Evolutionary conservation across 441 rosid genomes (phyloP).

Genomic region (Melianthus villosus): DNA sequence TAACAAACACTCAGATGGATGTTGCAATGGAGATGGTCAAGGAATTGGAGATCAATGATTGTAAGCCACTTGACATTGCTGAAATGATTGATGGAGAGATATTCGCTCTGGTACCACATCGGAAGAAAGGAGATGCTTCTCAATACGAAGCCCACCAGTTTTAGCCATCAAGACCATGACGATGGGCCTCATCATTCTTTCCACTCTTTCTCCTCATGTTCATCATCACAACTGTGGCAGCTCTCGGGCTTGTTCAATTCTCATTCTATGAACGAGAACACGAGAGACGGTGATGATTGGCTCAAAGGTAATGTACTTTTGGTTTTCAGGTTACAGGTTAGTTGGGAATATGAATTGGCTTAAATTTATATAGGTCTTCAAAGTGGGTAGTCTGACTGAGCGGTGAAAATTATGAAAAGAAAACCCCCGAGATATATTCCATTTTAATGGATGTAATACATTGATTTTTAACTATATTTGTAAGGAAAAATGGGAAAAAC

Average conservation of each 20-base stretch:
- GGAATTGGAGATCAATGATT: slow-evolving; percentile 39
- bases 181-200: slow-evolving; percentile 25
- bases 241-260: slow-evolving; percentile 20
- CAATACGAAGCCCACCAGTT: slow-evolving; percentile 12
- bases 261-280: background rate
- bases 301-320: slow-evolving; percentile 42
- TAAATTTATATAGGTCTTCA: too few relatives aligned
- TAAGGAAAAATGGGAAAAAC: too few relatives aligned
- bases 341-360: too few relatives aligned
- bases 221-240: slow-evolving; percentile 49
- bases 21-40: slow-evolving; percentile 54
- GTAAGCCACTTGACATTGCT: slow-evolving; percentile 40
- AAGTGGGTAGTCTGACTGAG: too few relatives aligned
- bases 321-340: too few relatives aligned
- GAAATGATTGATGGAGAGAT: slow-evolving; percentile 45
- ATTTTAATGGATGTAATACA: too few relatives aligned
- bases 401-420: too few relatives aligned
- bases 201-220: slow-evolving; percentile 34
- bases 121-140: slow-evolving; percentile 18
- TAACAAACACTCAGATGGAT: slow-evolving; percentile 30
- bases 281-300: slow-evolving; percentile 23
- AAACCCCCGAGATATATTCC: too few relatives aligned
- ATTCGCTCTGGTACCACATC: slow-evolving; percentile 26
- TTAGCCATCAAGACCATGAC: slow-evolving; percentile 30
- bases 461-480: too few relatives aligned